Percentiles rank a stretch among this genome's conserved stretches.
Conservation (phyloP, 306 rosid genomes). For the Dryas drummondii region DNA sequence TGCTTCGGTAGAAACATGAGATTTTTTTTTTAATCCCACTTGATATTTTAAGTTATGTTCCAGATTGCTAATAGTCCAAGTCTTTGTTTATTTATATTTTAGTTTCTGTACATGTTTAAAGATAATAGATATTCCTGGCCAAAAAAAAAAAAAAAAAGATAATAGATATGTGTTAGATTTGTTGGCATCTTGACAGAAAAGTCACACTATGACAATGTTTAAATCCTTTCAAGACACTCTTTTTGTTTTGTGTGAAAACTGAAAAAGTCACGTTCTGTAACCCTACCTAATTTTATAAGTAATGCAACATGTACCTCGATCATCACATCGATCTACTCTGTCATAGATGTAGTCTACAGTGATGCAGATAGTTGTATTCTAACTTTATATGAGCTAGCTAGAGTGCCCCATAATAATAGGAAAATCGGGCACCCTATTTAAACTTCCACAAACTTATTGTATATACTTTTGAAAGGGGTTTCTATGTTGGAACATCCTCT, state of each 20-base stretch:
- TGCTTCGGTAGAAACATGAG: neutral
- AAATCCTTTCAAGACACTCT: neutral
- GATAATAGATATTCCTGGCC: neutral
- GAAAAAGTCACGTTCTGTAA: neutral
- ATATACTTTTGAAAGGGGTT: conserved; percentile 18
- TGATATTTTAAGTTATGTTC: neutral
- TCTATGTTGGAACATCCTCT: conserved; percentile 43
- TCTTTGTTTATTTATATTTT: neutral
- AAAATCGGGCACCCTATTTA: neutral
- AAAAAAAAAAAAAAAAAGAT: too few species aligned
- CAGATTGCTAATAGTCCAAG: neutral
- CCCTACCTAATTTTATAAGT: neutral
- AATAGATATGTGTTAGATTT: neutral
- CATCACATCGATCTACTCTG: too few species aligned
- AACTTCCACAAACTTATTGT: neutral
- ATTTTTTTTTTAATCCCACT: neutral
- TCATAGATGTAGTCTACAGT: too few species aligned
- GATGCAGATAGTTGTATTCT: neutral
- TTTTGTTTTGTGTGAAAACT: neutral
- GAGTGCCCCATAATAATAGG: too few species aligned
- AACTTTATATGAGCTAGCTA: neutral
- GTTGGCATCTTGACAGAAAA: neutral
- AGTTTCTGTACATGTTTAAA: neutral
- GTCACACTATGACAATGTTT: neutral
- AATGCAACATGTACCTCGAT: too few species aligned